phyloP scores from a whole-genome alignment of 495 filamentous ascomycete species.

The Penicillium angulare region DNA sequence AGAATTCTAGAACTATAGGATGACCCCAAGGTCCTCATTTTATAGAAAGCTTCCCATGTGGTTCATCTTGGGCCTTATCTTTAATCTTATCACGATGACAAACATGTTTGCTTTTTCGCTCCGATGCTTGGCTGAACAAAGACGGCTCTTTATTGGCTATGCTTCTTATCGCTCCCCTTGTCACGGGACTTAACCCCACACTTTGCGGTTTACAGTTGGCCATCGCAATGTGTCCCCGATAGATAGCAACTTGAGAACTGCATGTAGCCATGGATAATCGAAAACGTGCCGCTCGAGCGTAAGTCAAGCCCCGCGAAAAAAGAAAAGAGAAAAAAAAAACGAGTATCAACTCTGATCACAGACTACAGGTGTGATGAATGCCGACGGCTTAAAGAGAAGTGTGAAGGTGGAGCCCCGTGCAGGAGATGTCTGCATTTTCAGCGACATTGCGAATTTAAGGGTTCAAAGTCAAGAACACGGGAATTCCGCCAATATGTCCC shows the following conservation, averaged over 20 bases:
- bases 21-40: too few relatives aligned
- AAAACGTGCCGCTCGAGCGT: slow-evolving; percentile 10
- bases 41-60: too few relatives aligned
- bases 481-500: slow-evolving; percentile 16
- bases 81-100: too few relatives aligned
- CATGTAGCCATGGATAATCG: slow-evolving; percentile 2
- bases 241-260: background rate
- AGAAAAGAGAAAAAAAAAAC: too few relatives aligned
- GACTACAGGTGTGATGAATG: slow-evolving; percentile 25
- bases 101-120: background rate
- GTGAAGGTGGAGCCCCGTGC: slow-evolving; percentile 33
- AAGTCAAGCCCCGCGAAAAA: background rate
- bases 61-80: too few relatives aligned
- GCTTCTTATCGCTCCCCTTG: background rate
- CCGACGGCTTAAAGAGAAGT: slow-evolving; percentile 28
- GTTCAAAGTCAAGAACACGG: slow-evolving; percentile 5
- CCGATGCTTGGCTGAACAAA: background rate
- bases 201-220: background rate
- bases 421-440: slow-evolving; percentile 28
- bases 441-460: slow-evolving; percentile 27
- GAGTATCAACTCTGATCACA: background rate
- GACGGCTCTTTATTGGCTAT: background rate
- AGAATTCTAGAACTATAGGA: too few relatives aligned
- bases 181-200: slow-evolving; percentile 6
- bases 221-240: background rate